Evolutionary conservation across 164 flowering plant species (phyloP), one percentile per base, ranked within the genome.

Genomic region (Liquidambar formosana): DNA sequence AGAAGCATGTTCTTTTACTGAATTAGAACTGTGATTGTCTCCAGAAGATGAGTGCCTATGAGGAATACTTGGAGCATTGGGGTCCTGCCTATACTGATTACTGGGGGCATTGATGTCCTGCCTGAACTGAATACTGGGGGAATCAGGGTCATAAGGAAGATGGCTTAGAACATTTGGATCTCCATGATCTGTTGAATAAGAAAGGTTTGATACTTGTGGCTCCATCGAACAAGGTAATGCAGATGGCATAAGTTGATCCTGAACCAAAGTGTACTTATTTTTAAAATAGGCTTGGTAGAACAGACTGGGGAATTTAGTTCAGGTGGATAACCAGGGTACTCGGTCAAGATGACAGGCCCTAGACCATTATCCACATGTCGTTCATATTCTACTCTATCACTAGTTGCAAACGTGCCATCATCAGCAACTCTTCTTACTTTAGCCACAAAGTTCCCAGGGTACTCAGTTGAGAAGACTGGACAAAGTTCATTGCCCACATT

Each of bases 131-230:
- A n/a, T n/a, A n/a, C 45, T 23, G 18, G 81, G 66, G 44, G 44
- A 10, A 25, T 43, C 70, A 9, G 73, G 47, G 21, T 57, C 28
- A 66, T 65, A 71, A 57, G 67, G 65, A 15, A 58, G 46, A 68
- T 61, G 66, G 22, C 67, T 73, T 8, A 59, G 68, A 57, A 46
- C 19, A 43, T 51, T 58, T 45, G 75, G 54, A 76, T 85, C 78
- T 33, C 63, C 63, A 19, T 58, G 56, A 33, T 47, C 46, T 21
- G 46, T 66, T 38, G 73, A 67, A 49, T 21, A 38, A 33, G 54
- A 61, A 53, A 22, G 45, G 22, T 44, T 46, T 19, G 66, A 25
- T 9, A 53, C 13, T 22, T 9, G 59, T 47, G 33, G 68, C 48
- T 74, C 71, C 57, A 43, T 25, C 26, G 69, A 8, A 18, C 1